A percentile compares a stretch with the other conserved stretches of the same genome.
These are phyloP conservation scores for Austroboletus niveus DNA, from an alignment of 1,284 basidiomycete genomes.

Conservation along the genomic window DNA sequence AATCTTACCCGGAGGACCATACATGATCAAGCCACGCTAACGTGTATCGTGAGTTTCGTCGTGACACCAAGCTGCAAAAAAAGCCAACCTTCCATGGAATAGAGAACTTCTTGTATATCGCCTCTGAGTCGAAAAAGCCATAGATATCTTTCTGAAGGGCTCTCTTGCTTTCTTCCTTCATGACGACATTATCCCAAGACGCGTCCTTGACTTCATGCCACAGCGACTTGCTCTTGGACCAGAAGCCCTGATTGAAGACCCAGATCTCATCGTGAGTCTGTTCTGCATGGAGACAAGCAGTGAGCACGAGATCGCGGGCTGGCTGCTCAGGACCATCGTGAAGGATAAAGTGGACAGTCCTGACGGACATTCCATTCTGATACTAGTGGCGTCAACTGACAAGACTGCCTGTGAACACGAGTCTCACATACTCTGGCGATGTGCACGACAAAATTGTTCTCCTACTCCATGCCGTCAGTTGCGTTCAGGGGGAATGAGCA, in stretches of 20 bases:
- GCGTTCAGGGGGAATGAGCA: background rate
- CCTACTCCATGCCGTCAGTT: constrained; percentile 28
- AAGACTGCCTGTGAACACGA: background rate
- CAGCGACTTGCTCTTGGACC: constrained; percentile 61
- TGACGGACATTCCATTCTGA: constrained; percentile 36
- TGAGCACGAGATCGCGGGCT: constrained; percentile 53
- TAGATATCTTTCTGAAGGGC: constrained; percentile 68
- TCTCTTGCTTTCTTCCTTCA: constrained; percentile 70
- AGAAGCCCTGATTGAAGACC: constrained; percentile 70
- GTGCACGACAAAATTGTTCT: constrained; percentile 48
- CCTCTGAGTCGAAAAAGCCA: constrained; percentile 73
- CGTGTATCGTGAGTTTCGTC: background rate
- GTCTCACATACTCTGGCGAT: constrained; percentile 34
- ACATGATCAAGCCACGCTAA: constrained; percentile 70
- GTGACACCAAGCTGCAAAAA: constrained; percentile 6
- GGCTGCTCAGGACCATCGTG: constrained; percentile 59
- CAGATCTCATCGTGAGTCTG: constrained; percentile 67
- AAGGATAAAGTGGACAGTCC: constrained; percentile 49
- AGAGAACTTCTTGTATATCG: constrained; percentile 65
- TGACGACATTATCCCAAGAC: constrained; percentile 72
- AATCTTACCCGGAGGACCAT: constrained; percentile 63
- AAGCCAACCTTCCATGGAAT: constrained; percentile 77
- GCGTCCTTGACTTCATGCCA: constrained; percentile 74
- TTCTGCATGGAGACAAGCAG: constrained; percentile 49
- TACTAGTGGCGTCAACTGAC: constrained; percentile 39